Evolutionary conservation across 176 grass and related monocot species (phyloP).

Genomic region (Musa acuminata): DNA sequence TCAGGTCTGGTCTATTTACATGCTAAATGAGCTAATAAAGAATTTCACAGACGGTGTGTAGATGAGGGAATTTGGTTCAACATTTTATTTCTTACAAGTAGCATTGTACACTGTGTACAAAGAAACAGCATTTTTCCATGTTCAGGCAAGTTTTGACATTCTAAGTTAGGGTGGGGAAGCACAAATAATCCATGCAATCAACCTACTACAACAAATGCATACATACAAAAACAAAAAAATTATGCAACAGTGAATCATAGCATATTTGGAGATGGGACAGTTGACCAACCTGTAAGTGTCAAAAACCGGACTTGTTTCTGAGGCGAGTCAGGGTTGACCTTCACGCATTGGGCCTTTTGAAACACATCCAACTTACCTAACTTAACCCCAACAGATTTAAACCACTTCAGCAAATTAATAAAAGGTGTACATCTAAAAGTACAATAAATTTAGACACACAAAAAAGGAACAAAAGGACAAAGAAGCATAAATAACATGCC

Average conservation of each 20-base stretch:
- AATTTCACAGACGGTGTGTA: too few relatives aligned
- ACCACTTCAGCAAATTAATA: not conserved
- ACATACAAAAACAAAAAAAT: not conserved
- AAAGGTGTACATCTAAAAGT: not conserved
- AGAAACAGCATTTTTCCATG: too few relatives aligned
- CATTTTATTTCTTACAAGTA: too few relatives aligned
- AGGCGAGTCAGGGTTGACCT: slow-evolving; percentile 83
- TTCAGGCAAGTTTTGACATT: too few relatives aligned
- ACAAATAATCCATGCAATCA: too few relatives aligned
- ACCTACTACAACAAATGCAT: too few relatives aligned
- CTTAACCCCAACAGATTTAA: slow-evolving; percentile 17
- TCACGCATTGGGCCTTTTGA: slow-evolving; percentile 53
- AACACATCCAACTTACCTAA: slow-evolving; percentile 55
- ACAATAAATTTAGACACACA: not conserved
- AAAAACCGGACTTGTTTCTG: slow-evolving; percentile 91
- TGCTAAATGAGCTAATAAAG: too few relatives aligned
- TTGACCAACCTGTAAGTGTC: slow-evolving; percentile 54
- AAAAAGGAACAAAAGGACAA: not conserved
- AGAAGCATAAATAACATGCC: not conserved
- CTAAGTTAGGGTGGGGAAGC: too few relatives aligned
- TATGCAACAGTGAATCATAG: not conserved
- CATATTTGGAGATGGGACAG: not conserved
- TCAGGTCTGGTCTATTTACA: too few relatives aligned
- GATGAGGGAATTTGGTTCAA: too few relatives aligned
- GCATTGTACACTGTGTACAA: too few relatives aligned